These are phyloP conservation scores for Blastomyces emzantsi DNA, from an alignment of 2,329 filamentous ascomycete genomes.

Conservation along the genomic window DNA sequence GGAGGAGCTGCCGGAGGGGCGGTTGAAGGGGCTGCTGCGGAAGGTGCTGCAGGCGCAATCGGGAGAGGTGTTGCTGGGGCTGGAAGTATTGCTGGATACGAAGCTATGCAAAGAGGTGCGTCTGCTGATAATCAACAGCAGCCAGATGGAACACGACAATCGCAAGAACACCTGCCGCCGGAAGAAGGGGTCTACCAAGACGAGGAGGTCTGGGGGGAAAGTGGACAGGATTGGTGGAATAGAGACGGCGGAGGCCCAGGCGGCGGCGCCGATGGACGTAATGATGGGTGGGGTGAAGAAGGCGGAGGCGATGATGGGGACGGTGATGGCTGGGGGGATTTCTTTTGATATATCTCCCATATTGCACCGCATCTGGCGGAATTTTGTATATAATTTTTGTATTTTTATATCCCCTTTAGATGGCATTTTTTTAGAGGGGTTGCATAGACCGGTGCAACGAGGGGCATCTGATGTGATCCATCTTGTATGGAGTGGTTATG, in stretches of 20 bases:
- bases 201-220: slow-evolving; percentile 28
- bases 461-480: too few species aligned
- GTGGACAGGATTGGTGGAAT: slow-evolving; percentile 18
- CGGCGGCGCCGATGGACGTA: slow-evolving; percentile 19
- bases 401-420: background rate
- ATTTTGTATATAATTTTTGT: background rate
- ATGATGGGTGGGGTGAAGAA: slow-evolving; percentile 22
- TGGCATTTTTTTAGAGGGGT: background rate
- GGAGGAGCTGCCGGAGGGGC: slow-evolving; percentile 23
- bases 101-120: slow-evolving; percentile 49
- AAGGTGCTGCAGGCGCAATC: slow-evolving; percentile 33
- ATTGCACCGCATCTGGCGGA: background rate
- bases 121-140: background rate
- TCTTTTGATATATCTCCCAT: background rate
- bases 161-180: background rate
- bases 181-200: slow-evolving; percentile 15
- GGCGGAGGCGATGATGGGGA: slow-evolving; percentile 22
- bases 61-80: slow-evolving; percentile 45
- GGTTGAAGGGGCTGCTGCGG: slow-evolving; percentile 23
- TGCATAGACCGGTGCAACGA: too few species aligned
- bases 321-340: slow-evolving; percentile 9
- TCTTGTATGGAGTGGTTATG: background rate
- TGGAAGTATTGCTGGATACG: slow-evolving; percentile 54
- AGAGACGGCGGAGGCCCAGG: slow-evolving; percentile 23
- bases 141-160: slow-evolving; percentile 12